Conservation (phyloP, 805 yeast species). For the Starmerella kuoi region DNA sequence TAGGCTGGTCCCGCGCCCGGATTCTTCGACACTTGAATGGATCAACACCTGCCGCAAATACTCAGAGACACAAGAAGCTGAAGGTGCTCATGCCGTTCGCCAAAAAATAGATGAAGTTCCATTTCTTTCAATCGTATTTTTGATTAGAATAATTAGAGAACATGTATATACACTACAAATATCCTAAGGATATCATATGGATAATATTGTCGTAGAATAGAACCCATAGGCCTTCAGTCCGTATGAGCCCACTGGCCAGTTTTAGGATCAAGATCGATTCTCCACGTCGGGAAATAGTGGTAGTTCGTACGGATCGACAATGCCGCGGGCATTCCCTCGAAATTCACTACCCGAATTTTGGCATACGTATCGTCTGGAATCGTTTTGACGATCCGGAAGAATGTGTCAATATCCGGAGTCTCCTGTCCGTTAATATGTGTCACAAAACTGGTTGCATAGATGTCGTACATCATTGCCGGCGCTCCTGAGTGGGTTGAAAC, state of each 20-base stretch:
- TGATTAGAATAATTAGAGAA: too few species aligned
- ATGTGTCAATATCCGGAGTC: constrained; percentile 58
- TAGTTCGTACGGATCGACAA: constrained; percentile 74
- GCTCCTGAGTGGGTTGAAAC: constrained; percentile 66
- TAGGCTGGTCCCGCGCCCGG: constrained; percentile 61
- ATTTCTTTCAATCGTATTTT: background rate
- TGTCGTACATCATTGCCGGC: constrained; percentile 73
- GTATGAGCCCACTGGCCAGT: constrained; percentile 15
- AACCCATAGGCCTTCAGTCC: background rate
- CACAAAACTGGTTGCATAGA: constrained; percentile 68
- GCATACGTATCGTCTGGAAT: constrained; percentile 74
- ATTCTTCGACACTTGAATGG: constrained; percentile 44
- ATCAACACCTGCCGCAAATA: constrained; percentile 41
- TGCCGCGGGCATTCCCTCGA: constrained; percentile 79
- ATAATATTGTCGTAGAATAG: too few species aligned
- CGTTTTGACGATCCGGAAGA: constrained; percentile 49
- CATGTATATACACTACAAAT: too few species aligned
- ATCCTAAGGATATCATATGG: background rate
- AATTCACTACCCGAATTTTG: constrained; percentile 67
- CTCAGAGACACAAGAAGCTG: constrained; percentile 25
- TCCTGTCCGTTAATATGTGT: constrained; percentile 76
- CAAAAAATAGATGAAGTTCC: constrained; percentile 2
- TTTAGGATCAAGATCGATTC: constrained; percentile 14
- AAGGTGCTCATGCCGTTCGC: constrained; percentile 20
- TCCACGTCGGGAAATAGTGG: constrained; percentile 50